Percentiles rank a stretch among this genome's conserved stretches.
Conservation (phyloP, 441 rosid species). For the Viola pubescens region DNA sequence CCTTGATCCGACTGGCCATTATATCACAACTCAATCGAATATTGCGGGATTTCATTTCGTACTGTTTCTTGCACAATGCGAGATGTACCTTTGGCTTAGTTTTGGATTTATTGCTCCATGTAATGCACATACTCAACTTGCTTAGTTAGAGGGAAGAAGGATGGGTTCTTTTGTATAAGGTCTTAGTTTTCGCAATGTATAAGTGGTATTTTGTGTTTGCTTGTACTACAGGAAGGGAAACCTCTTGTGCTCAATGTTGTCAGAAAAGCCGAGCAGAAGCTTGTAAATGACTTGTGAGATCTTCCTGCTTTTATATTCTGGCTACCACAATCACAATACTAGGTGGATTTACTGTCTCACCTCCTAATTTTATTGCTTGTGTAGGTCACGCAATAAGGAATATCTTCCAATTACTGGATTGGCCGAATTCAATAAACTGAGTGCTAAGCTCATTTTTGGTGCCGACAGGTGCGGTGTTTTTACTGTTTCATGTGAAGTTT, state of each 20-base stretch:
- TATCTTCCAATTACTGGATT: constrained; percentile 93
- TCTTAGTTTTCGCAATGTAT: too few relatives aligned
- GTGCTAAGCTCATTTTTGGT: constrained; percentile 91
- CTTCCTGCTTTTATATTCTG: constrained; percentile 4
- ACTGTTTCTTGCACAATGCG: not conserved
- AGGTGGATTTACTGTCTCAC: not conserved
- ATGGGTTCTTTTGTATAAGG: too few relatives aligned
- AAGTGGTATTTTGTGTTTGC: not conserved
- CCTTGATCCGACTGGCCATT: too few relatives aligned
- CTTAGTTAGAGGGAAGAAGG: too few relatives aligned
- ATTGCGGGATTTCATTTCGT: not conserved
- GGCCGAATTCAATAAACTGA: constrained; percentile 85
- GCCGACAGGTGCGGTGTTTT: constrained; percentile 48
- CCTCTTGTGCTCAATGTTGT: constrained; percentile 93
- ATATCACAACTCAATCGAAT: too few relatives aligned
- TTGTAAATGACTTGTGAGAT: constrained; percentile 59
- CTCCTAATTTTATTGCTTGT: constrained; percentile 8
- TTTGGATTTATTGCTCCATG: too few relatives aligned
- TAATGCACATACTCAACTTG: too few relatives aligned
- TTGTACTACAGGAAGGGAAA: constrained; percentile 67
- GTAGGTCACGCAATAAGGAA: constrained; percentile 78
- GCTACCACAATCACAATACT: not conserved
- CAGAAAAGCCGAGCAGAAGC: constrained; percentile 84
- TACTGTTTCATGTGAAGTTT: not conserved
- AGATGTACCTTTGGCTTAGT: not conserved